A percentile compares a stretch with the other conserved stretches of the same genome.
These are phyloP conservation scores for Biscutella laevigata DNA, from an alignment of 441 rosid genomes.

Conservation along the genomic window DNA sequence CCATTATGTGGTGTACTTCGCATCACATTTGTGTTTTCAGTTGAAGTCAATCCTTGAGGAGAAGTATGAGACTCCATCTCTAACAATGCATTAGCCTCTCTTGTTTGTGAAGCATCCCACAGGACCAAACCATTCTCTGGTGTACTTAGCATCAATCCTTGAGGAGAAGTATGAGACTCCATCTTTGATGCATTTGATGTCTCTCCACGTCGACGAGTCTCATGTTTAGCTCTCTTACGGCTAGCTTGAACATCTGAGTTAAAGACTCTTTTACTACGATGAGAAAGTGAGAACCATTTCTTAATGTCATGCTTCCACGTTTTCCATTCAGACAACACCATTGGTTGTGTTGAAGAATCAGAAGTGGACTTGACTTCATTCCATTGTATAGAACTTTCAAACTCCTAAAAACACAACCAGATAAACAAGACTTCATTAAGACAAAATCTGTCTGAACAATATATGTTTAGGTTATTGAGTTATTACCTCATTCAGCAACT, in stretches of 20 bases:
- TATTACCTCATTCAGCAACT: constrained; percentile 72
- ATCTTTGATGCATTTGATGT: constrained; percentile 44
- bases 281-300: constrained; percentile 69
- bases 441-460: background rate
- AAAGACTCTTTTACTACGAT: constrained; percentile 35
- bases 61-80: too few species aligned
- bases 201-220: constrained; percentile 88
- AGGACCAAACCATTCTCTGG: constrained; percentile 42
- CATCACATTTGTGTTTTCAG: too few species aligned
- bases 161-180: constrained; percentile 37
- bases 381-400: constrained; percentile 68
- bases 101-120: too few species aligned
- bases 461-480: background rate
- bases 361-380: constrained; percentile 59
- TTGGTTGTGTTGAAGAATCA: constrained; percentile 57
- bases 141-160: constrained; percentile 31
- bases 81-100: too few species aligned
- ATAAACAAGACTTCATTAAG: background rate
- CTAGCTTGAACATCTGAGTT: constrained; percentile 40
- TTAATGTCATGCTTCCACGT: constrained; percentile 88
- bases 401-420: constrained; percentile 47
- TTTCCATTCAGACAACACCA: constrained; percentile 78
- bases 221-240: constrained; percentile 83
- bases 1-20: too few species aligned
- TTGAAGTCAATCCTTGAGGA: too few species aligned